Conservation (phyloP, 306 rosid species). For the Glycine latifolia region DNA sequence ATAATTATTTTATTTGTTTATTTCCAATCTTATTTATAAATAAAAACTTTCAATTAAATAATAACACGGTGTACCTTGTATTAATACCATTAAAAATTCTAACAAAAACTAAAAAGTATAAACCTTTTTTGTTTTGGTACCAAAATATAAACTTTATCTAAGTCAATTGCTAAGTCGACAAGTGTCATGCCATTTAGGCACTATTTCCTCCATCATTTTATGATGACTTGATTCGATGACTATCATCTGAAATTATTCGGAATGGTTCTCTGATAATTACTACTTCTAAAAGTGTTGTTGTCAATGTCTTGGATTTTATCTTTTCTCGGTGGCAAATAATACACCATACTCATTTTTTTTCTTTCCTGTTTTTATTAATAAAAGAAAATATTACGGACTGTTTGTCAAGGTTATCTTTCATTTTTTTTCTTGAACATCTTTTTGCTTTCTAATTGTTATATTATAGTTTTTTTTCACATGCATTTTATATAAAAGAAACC, state of each 20-base stretch:
- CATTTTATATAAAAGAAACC: too few species aligned
- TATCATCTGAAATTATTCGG: not conserved
- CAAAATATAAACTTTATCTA: not conserved
- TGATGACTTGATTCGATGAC: too few species aligned
- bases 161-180: not conserved
- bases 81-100: not conserved
- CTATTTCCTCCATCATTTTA: not conserved
- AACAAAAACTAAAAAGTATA: not conserved
- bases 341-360: not conserved
- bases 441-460: too few species aligned
- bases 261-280: not conserved
- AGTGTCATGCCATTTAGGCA: not conserved
- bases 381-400: too few species aligned
- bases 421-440: too few species aligned
- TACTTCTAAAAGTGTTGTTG: not conserved
- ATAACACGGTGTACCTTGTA: not conserved
- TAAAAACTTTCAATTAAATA: not conserved
- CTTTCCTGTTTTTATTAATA: not conserved
- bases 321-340: not conserved
- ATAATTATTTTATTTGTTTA: too few species aligned
- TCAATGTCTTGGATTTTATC: not conserved
- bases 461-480: too few species aligned
- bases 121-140: not conserved
- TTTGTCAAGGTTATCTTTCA: not conserved
- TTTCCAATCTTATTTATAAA: not conserved